Evolutionary conservation across 805 yeast species (phyloP).

Genomic region (Kluyveromyces wickerhamii): DNA sequence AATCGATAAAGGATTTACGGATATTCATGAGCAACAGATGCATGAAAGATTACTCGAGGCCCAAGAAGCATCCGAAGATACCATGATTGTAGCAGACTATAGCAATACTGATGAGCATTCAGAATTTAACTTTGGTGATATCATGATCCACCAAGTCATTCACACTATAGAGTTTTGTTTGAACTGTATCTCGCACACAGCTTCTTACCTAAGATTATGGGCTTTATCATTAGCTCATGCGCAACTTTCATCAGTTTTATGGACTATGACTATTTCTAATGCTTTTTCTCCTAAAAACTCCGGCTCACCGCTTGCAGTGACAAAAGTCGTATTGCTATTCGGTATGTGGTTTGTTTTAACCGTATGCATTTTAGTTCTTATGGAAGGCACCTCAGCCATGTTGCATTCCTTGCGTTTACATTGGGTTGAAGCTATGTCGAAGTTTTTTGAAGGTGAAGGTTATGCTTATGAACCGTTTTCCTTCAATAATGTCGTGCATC

Average conservation of each 20-base stretch:
- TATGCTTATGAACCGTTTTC: conserved; percentile 82
- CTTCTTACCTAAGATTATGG: conserved; percentile 94
- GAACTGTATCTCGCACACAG: conserved; percentile 97
- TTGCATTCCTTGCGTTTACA: conserved; percentile 95
- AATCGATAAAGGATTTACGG: conserved; percentile 35
- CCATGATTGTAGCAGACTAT: conserved; percentile 36
- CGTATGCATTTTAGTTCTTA: conserved; percentile 80
- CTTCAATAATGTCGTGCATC: conserved; percentile 33
- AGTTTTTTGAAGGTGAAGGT: conserved; percentile 97
- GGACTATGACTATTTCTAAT: conserved; percentile 88
- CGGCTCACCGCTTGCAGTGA: conserved; percentile 54
- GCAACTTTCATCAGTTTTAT: conserved; percentile 86
- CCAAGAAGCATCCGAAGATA: conserved; percentile 46
- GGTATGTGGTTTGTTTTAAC: conserved; percentile 94
- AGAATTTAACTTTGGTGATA: conserved; percentile 77
- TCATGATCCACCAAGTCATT: conserved; percentile 93
- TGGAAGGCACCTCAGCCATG: conserved; percentile 99
- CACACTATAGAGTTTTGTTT: conserved; percentile 97
- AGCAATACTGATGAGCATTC: conserved; percentile 37
- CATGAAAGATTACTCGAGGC: conserved; percentile 26
- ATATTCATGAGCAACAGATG: conserved; percentile 30
- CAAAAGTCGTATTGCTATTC: conserved; percentile 71
- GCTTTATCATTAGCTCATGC: conserved; percentile 96
- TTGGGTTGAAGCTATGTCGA: conserved; percentile 99
- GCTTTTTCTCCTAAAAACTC: conserved; percentile 50